These are phyloP conservation scores for Aureobasidium sp. DNA, from an alignment of 2,329 filamentous ascomycete species.

Conservation along the genomic window DNA sequence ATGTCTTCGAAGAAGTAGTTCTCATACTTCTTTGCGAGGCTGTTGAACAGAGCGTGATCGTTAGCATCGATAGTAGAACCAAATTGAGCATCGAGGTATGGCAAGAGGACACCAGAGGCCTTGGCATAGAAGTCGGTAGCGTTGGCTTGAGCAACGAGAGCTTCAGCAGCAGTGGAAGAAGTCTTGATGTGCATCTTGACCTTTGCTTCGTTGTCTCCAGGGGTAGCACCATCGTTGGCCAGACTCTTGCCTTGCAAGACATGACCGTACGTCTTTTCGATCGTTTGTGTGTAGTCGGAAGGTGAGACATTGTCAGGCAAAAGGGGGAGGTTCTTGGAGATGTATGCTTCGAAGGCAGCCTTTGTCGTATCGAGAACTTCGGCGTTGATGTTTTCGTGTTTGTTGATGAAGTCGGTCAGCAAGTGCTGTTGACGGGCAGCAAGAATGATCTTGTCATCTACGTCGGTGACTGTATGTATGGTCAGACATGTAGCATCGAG, in stretches of 20 bases:
- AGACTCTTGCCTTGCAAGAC: conserved; percentile 48
- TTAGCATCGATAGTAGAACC: conserved; percentile 49
- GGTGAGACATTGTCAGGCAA: conserved; percentile 34
- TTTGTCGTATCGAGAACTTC: conserved; percentile 42
- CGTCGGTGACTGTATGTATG: not conserved
- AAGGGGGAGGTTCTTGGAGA: conserved; percentile 59
- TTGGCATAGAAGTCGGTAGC: conserved; percentile 44
- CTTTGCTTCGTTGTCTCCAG: conserved; percentile 75
- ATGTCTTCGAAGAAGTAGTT: conserved; percentile 84
- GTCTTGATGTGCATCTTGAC: conserved; percentile 80
- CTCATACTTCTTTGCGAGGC: conserved; percentile 79
- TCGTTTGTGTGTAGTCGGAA: conserved; percentile 37
- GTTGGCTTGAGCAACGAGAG: conserved; percentile 30
- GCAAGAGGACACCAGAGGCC: conserved; percentile 62
- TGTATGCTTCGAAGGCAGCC: conserved; percentile 47
- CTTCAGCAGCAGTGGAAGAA: conserved; percentile 44
- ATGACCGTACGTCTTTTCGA: conserved; percentile 43
- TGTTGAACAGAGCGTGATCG: conserved; percentile 72
- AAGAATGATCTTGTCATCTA: conserved; percentile 54
- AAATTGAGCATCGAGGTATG: conserved; percentile 65
- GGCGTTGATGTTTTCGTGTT: conserved; percentile 34
- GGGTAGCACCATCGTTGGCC: conserved; percentile 42
- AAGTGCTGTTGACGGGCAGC: conserved; percentile 69
- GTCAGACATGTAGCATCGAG: not conserved
- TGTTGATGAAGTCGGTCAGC: conserved; percentile 57